phyloP scores from a whole-genome alignment of 768 basidiomycete species.

The Hydnomerulius pinastri region DNA sequence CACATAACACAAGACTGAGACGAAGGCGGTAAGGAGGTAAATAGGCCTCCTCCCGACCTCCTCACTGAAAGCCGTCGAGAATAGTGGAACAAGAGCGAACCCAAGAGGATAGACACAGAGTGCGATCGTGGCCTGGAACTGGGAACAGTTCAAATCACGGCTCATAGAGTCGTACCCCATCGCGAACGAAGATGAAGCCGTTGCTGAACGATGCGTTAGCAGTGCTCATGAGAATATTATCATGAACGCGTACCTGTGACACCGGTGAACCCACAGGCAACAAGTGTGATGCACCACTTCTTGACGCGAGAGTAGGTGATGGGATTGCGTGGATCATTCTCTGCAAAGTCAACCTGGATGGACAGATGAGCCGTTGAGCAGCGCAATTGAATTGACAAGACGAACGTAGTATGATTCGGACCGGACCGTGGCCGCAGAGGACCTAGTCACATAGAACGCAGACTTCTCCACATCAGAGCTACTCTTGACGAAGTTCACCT shows the following conservation, averaged over 20 bases:
- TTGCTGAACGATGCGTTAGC: constrained; percentile 37
- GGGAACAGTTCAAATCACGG: constrained; percentile 42
- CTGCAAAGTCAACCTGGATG: constrained; percentile 38
- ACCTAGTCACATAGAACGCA: neutral
- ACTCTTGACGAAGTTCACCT: neutral
- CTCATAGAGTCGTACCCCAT: constrained; percentile 60
- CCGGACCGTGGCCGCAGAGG: constrained; percentile 7
- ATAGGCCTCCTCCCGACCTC: constrained; percentile 67
- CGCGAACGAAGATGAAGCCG: constrained; percentile 52
- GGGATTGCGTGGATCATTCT: constrained; percentile 41
- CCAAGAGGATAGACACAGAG: constrained; percentile 58
- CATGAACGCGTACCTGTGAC: constrained; percentile 21
- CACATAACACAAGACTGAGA: constrained; percentile 45
- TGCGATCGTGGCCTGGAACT: constrained; percentile 47
- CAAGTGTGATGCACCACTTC: constrained; percentile 43
- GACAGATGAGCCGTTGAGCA: neutral
- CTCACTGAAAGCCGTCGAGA: constrained; percentile 69
- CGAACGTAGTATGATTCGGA: constrained; percentile 13
- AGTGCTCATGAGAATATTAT: neutral
- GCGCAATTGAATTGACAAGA: neutral
- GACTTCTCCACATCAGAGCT: constrained; percentile 13
- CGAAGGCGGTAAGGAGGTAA: constrained; percentile 50
- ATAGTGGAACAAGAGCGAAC: constrained; percentile 61
- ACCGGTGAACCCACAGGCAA: constrained; percentile 32
- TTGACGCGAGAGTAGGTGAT: constrained; percentile 33